These are phyloP conservation scores for Trametes villosa DNA, from an alignment of 768 basidiomycete species.

Conservation along the genomic window DNA sequence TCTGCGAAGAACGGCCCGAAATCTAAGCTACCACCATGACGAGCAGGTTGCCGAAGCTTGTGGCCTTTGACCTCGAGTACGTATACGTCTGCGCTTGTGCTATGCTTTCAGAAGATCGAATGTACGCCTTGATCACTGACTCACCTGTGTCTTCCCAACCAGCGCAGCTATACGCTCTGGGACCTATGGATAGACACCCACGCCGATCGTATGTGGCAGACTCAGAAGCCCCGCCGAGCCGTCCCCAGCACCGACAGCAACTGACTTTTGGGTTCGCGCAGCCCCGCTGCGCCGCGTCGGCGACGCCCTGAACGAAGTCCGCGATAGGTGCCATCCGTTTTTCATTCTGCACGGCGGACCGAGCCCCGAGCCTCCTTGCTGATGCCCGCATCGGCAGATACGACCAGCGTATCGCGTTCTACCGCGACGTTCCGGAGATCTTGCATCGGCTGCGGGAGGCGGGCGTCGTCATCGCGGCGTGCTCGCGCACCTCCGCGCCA, in stretches of 20 bases:
- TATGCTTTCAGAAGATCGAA: no score
- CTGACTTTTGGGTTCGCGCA: slow-evolving; percentile 23
- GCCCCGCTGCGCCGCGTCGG: slow-evolving; percentile 58
- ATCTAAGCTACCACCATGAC: background rate
- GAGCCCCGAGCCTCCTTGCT: background rate
- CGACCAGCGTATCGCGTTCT: slow-evolving; percentile 66
- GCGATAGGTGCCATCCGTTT: slow-evolving; percentile 46
- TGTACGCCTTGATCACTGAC: no score
- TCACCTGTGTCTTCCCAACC: no score
- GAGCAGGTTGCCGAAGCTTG: background rate
- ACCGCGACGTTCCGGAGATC: slow-evolving; percentile 75
- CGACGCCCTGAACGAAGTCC: slow-evolving; percentile 50
- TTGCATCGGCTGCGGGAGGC: slow-evolving; percentile 57
- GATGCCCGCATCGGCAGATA: slow-evolving; percentile 42
- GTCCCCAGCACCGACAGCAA: background rate
- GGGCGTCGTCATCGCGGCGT: slow-evolving; percentile 65
- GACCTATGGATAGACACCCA: slow-evolving; percentile 87
- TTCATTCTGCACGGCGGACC: background rate
- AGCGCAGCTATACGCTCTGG: slow-evolving; percentile 80
- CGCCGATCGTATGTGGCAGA: slow-evolving; percentile 54
- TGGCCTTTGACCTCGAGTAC: background rate
- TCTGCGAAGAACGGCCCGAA: no score
- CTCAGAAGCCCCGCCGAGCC: no score
- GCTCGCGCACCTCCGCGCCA: slow-evolving; percentile 73
- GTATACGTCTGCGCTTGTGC: no score